phyloP scores from a whole-genome alignment of 192 early-diverging fungal genomes.

The Piromyces sp. region DNA sequence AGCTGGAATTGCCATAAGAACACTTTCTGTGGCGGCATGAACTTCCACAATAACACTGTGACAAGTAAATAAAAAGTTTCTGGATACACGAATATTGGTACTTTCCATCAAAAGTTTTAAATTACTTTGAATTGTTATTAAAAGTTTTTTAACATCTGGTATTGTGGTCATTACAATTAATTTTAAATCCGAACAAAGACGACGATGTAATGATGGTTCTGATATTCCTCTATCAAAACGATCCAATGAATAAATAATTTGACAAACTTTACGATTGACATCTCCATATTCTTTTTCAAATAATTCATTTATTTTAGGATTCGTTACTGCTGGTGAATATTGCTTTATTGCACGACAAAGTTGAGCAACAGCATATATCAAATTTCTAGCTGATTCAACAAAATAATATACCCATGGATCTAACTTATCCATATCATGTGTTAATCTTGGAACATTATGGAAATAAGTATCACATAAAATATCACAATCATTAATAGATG shows the following conservation, averaged over 20 bases:
- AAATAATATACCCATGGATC: not conserved
- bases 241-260: not conserved
- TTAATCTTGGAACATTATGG: not conserved
- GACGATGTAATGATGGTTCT: not conserved
- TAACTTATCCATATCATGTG: not conserved
- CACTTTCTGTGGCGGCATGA: not conserved
- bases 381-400: not conserved
- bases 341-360: not conserved
- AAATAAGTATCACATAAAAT: not conserved
- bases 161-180: not conserved
- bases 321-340: not conserved
- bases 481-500: not conserved
- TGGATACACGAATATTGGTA: not conserved
- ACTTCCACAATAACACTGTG: not conserved
- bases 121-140: not conserved
- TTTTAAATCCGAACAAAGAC: not conserved
- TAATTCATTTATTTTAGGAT: not conserved
- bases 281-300: not conserved
- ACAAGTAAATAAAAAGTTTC: not conserved
- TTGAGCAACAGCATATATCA: not conserved
- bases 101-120: not conserved
- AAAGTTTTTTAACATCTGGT: not conserved
- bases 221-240: not conserved
- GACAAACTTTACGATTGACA: not conserved
- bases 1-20: not conserved